phyloP scores from a whole-genome alignment of 176 grass and related monocot species.

The Leersia perrieri region DNA sequence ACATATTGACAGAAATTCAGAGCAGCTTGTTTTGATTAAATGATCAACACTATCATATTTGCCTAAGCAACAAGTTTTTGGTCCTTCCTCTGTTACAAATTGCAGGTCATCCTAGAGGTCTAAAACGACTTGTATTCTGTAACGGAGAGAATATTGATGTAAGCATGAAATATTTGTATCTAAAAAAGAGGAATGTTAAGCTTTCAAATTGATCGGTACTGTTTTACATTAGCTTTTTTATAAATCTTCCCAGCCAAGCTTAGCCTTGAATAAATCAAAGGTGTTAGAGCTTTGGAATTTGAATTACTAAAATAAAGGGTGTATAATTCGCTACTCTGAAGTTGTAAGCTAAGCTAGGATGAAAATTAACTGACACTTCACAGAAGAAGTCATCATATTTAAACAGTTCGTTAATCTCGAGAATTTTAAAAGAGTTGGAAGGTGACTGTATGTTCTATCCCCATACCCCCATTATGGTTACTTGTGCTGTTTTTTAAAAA shows the following conservation, averaged over 20 bases:
- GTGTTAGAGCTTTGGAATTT: background rate
- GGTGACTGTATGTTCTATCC: background rate
- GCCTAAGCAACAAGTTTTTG: background rate
- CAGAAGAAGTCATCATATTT: background rate
- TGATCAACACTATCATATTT: background rate
- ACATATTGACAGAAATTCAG: background rate
- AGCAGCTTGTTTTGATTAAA: background rate
- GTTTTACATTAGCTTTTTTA: slow-evolving; percentile 2
- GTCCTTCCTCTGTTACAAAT: no score
- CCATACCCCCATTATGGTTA: background rate
- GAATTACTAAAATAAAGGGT: no score
- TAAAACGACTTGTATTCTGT: no score
- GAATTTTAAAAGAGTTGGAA: background rate
- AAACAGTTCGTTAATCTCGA: background rate
- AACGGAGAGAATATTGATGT: no score
- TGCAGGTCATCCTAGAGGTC: no score
- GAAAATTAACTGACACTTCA: background rate
- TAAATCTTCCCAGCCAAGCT: background rate
- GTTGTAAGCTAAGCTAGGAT: background rate
- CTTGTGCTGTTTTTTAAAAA: background rate
- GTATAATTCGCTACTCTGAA: background rate
- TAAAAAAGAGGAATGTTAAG: background rate
- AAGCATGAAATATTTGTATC: no score
- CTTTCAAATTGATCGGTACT: background rate
- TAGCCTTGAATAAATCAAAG: background rate